Evolutionary conservation across 163 green algal species (phyloP), one percentile per base, ranked within the genome.

Genomic region (Trebouxia gelatinosa): DNA sequence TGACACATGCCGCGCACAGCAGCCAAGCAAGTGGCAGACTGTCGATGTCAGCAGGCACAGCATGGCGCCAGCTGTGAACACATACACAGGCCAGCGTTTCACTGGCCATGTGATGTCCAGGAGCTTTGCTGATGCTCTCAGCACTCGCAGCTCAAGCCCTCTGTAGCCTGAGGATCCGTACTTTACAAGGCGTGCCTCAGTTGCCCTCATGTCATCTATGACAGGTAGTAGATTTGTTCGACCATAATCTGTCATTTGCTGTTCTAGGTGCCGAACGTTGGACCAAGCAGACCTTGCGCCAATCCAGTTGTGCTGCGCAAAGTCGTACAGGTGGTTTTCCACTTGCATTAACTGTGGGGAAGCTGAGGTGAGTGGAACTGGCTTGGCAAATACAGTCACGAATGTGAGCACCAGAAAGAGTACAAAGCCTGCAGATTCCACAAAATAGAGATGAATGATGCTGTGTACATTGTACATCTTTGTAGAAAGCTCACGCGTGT

Each of bases 21-120:
- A 97, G 31, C 87, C 91, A 28, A 98, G 89, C 9, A 97, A 84
- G 83, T 98, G 94, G 83, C 92, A 97, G 0, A 91, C 54, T 31
- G 85, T 81, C 31, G 89, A 95, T 6, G 92, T 88, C 1, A 94
- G 72, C 65, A 98, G 81, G 85, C 94, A 98, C 2, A 83, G 83
- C 86, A 95, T 95, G 62, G 93, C 93, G 2, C 94, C 94, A 4
- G 82, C 71, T 16, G 78, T 83, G 80, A 93, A 96, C 5, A 96
- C 90, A 64, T 88, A 85, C 9, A 95, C 78, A 0, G 91, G 91
- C 68, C 68, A 76, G 3, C 68, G 68, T n/a, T 76, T 59, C 5
- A 76, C 68, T 40, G 68, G 68, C 68, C 68, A 76, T 46, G 79
- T 31, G 11, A 77, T 48, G 65, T 71, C 77, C 35, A 81, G 65